A percentile compares a stretch with the other conserved stretches of the same genome.
Conservation (phyloP, 106 monocot species). For the Vanilla planifolia region DNA sequence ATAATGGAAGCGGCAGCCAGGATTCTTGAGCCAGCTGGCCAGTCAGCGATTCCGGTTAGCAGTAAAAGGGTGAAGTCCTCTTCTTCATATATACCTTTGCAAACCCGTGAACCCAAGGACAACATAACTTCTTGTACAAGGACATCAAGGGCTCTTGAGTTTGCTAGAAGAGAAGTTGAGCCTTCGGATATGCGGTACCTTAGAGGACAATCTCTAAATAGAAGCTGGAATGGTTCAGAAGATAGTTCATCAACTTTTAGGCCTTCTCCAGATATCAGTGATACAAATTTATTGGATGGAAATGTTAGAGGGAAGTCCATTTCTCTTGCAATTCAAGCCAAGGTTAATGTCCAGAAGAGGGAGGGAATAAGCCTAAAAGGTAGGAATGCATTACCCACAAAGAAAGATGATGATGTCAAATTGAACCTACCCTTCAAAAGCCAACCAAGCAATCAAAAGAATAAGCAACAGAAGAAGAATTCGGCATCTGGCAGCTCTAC, state of each 20-base stretch:
- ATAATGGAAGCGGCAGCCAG: conserved; percentile 85
- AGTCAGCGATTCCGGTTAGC: conserved; percentile 24
- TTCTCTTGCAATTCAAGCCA: conserved; percentile 48
- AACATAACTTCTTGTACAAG: conserved; percentile 23
- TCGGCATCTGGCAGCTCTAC: conserved; percentile 22
- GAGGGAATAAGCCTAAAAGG: conserved; percentile 21
- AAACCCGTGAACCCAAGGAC: conserved; percentile 24
- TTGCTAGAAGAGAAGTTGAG: conserved; percentile 24
- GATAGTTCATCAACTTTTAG: neutral
- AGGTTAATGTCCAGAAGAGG: conserved; percentile 53
- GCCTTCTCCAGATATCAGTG: conserved; percentile 8
- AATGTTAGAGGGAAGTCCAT: conserved; percentile 38
- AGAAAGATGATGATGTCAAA: conserved; percentile 22
- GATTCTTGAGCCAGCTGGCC: conserved; percentile 51
- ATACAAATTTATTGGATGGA: conserved; percentile 16
- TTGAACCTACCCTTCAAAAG: conserved; percentile 22
- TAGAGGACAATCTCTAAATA: conserved; percentile 30
- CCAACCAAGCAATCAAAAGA: conserved; percentile 29
- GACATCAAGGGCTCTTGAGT: conserved; percentile 27
- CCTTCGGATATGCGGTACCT: conserved; percentile 20
- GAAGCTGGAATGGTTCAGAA: conserved; percentile 35
- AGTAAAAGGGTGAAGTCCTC: conserved; percentile 15
- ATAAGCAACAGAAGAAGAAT: conserved; percentile 35
- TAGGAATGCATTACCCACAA: conserved; percentile 8
- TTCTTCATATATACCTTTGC: conserved; percentile 18